Evolutionary conservation across 352 stramenopile species (phyloP), one percentile per base, ranked within the genome.

Genomic region (Phytophthora aleatoria): DNA sequence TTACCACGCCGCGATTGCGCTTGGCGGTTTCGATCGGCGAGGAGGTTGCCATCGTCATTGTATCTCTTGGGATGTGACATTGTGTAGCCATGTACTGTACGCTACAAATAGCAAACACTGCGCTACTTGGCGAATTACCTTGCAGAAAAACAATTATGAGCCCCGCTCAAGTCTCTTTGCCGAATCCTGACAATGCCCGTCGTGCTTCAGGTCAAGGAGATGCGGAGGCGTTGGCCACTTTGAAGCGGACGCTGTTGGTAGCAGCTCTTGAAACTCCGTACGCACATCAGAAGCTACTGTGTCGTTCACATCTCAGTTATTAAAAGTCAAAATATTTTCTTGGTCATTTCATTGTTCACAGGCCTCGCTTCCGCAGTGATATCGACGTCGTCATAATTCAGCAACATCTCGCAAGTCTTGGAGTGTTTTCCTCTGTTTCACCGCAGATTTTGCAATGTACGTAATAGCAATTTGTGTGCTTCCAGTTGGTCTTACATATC

Each of bases 401-500:
- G 24, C 79, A 90, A 41, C 77, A 77, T 26, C 67, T 92, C 13
- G 59, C 55, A 12, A 64, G 57, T 24, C 55, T 87, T 12, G 79
- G 85, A 0, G 63, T 74, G 8, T 79, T 90, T 27, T 36, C 52
- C 2, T 61, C 58, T 8, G 69, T 92, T 26, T 64, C 73, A 0
- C 59, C 60, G 0, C 77, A 73, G 2, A 77, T 73, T 38, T 42
- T 92, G 8, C 77, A 89, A n/a, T 92, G 83, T 92, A 69, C 50
- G 63, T 50, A 36, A 36, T 36, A 36, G 8, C 11, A 11, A 36
- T 41, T 41, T 16, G 12, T 4, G 10, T 16, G 2, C 33, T 12
- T 9, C 33, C n/a, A 5, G 7, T 4, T 38, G 7, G 33, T n/a
- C 35, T 41, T 1, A 41, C 5, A n/a, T 41, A 3, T 12, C 5